Base-by-base conservation (phyloP, 2,329 filamentous ascomycete species). In the Didymellaceae sp. region DNA sequence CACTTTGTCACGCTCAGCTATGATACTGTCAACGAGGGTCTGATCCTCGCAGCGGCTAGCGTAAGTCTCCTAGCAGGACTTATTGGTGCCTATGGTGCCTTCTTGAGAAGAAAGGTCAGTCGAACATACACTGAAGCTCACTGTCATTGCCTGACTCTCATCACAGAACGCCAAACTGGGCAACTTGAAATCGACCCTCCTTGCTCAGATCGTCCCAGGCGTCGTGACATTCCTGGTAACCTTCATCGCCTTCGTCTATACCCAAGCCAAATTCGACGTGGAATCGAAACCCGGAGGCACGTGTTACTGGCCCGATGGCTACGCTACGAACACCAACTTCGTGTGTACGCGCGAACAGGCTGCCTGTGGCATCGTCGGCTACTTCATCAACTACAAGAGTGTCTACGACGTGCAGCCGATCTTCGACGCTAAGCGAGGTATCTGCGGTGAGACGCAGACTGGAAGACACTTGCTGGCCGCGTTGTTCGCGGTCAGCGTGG, bases 331-430 rank as follows among this genome's bases (percentile, higher is more conserved):
- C n/a, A 39, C 26, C 22, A 25, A 26, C 5, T 34, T 50, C 4
- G 22, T 26, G 5, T 54, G 52, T 32, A 54, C 45, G 1, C 45
- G 45, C 2, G 45, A 54, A 38, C 45, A 45, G 6, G 45, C 52
- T 16, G 42, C 45, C 5, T 50, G 52, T 32, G 28, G 32, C 4
- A 46, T 54, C 10, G 45, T 21, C 1, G 26, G 14, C 8, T 46
- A 43, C 38, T 43, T 50, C 20, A 10, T n/a, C 1, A 25, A 9
- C 10, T 14, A 40, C 5, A 25, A n/a, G n/a, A 18, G 41, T 1
- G 4, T n/a, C 8, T 1, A 2, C 13, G 26, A 33, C 1, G 5
- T 34, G 13, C 13, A 25, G 14, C 9, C 11, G 3, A 20, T 32
- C 2, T 43, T 17, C 8, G n/a, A 32, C 8, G 22, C 30, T 1